Evolutionary conservation across 2,329 filamentous ascomycete species (phyloP).

Genomic region (Fusarium buxicola): DNA sequence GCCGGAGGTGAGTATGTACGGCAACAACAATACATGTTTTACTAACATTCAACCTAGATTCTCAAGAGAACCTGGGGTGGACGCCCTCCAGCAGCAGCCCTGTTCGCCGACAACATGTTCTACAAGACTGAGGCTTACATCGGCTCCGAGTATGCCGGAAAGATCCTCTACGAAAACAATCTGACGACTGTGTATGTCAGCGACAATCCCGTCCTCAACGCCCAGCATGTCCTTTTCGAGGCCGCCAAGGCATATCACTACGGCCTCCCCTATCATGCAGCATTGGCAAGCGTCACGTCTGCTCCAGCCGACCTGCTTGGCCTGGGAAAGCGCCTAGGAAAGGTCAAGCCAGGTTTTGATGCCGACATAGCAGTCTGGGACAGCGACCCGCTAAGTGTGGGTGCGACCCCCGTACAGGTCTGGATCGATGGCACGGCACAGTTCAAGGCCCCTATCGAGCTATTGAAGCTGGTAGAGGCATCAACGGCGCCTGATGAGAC

Average conservation of each 20-base stretch:
- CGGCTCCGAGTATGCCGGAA: slow-evolving; percentile 74
- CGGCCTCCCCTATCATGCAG: slow-evolving; percentile 70
- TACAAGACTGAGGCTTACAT: slow-evolving; percentile 76
- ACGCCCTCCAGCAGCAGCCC: slow-evolving; percentile 65
- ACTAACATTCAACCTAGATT: slow-evolving; percentile 52
- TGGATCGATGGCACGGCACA: slow-evolving; percentile 73
- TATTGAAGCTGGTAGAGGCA: slow-evolving; percentile 60
- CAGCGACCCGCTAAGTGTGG: slow-evolving; percentile 69
- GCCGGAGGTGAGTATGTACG: slow-evolving; percentile 64
- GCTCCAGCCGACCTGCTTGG: slow-evolving; percentile 69
- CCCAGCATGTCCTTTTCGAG: slow-evolving; percentile 76
- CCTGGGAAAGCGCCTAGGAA: slow-evolving; percentile 68
- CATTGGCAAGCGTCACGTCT: slow-evolving; percentile 68
- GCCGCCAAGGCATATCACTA: slow-evolving; percentile 70
- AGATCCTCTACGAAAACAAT: slow-evolving; percentile 72
- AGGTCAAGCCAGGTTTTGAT: slow-evolving; percentile 71
- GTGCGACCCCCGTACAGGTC: slow-evolving; percentile 69
- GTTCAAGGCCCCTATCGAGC: slow-evolving; percentile 62
- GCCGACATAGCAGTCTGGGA: slow-evolving; percentile 73
- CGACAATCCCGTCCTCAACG: slow-evolving; percentile 77
- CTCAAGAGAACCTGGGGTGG: slow-evolving; percentile 68
- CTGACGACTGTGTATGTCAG: slow-evolving; percentile 76
- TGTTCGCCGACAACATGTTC: slow-evolving; percentile 79
- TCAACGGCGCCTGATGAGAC: slow-evolving; percentile 55
- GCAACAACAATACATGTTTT: not conserved